phyloP scores from a whole-genome alignment of 257 asterid genomes.

The Galeopsis tetrahit region DNA sequence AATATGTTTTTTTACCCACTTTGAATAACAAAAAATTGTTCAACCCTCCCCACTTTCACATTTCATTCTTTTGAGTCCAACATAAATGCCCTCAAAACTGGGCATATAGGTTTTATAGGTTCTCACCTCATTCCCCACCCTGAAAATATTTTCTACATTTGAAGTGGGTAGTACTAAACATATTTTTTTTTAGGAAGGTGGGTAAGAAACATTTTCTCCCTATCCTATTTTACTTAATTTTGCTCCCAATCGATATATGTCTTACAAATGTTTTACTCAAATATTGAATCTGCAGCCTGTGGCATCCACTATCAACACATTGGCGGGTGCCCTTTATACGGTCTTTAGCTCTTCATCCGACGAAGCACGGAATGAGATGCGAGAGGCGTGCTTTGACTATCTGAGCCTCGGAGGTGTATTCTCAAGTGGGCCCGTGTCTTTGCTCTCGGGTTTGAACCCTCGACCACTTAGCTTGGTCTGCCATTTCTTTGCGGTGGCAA shows the following conservation, averaged over 20 bases:
- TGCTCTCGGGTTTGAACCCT: conserved; percentile 63
- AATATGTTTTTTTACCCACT: no score
- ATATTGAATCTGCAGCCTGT: conserved; percentile 46
- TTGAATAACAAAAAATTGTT: no score
- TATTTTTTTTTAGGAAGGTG: no score
- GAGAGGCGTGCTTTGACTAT: conserved; percentile 61
- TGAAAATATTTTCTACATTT: no score
- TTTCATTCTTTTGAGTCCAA: no score
- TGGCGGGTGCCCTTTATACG: conserved; percentile 58
- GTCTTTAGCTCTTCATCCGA: conserved; percentile 60
- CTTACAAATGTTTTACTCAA: conserved; percentile 8
- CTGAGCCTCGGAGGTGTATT: conserved; percentile 60
- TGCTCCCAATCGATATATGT: not conserved
- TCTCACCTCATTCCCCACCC: no score
- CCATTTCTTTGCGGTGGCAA: conserved; percentile 65
- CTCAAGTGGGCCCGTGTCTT: conserved; percentile 57
- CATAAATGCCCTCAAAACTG: no score
- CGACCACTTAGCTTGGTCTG: conserved; percentile 58
- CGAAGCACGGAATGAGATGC: conserved; percentile 54
- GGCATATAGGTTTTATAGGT: no score
- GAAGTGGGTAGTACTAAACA: no score
- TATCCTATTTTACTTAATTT: not conserved
- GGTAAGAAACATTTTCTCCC: no score
- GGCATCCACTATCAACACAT: conserved; percentile 61
- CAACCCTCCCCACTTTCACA: no score